A percentile compares a stretch with the other conserved stretches of the same genome.
phyloP scores from a whole-genome alignment of 768 basidiomycete species.

The Agaricus sinodeliciosus region DNA sequence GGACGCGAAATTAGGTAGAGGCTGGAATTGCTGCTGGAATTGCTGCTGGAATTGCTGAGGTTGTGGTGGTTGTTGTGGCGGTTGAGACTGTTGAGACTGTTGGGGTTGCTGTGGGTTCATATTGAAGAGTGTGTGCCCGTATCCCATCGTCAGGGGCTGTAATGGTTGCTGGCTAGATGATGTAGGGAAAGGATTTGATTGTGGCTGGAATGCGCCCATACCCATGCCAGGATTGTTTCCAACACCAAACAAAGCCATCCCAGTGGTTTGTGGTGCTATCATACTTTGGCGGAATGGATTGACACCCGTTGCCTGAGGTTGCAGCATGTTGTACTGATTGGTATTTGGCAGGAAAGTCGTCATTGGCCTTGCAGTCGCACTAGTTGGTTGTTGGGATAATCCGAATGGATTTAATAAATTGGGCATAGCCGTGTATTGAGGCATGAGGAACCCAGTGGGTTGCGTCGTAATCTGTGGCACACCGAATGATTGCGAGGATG shows the following conservation, averaged over 20 bases:
- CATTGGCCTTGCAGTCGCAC: slow-evolving; percentile 35
- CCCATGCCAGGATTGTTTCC: slow-evolving; percentile 12
- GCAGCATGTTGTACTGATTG: slow-evolving; percentile 34
- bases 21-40: slow-evolving; percentile 1
- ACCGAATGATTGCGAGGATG: slow-evolving; percentile 41
- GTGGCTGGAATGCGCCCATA: slow-evolving; percentile 14
- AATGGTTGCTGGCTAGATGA: not conserved
- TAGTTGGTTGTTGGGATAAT: slow-evolving; percentile 26
- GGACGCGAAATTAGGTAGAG: slow-evolving; percentile 1
- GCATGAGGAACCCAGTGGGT: slow-evolving; percentile 48
- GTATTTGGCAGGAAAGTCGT: slow-evolving; percentile 49
- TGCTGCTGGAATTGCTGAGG: slow-evolving; percentile 3
- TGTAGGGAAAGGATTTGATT: slow-evolving; percentile 12
- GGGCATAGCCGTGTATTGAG: slow-evolving; percentile 41
- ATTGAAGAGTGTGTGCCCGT: slow-evolving; percentile 5
- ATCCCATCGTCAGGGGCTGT: not conserved
- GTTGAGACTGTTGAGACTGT: not conserved
- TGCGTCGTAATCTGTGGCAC: slow-evolving; percentile 42
- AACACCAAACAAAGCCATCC: slow-evolving; percentile 38
- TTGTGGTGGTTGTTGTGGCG: slow-evolving; percentile 1
- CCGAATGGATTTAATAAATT: slow-evolving; percentile 42
- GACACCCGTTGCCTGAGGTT: slow-evolving; percentile 54
- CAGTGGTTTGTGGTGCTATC: slow-evolving; percentile 59
- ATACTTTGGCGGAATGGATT: slow-evolving; percentile 86
- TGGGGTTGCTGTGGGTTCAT: too few species aligned